Base-by-base conservation (phyloP, 768 basidiomycete species). In the Pleurotus tuoliensis region DNA sequence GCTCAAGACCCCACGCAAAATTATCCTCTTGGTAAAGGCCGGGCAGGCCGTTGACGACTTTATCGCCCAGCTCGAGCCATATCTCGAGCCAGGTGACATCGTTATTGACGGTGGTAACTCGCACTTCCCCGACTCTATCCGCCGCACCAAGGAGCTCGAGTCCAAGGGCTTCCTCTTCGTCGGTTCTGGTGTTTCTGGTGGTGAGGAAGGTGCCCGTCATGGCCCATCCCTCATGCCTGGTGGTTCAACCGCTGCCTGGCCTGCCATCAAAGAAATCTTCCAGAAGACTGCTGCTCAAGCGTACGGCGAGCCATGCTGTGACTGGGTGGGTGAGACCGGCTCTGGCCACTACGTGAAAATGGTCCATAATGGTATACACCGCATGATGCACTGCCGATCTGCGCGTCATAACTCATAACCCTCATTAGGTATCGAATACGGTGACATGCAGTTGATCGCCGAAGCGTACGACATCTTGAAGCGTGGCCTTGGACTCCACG, bases 21-120 rank as follows among this genome's bases (percentile, higher is more conserved):
- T 98, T 71, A 85, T 99, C 70, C 88, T 99, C 59, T 92, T 99
- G 68, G 97, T 99, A 74, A 98, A 98, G 81, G 97, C 97, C 59
- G 97, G 97, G 58, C 71, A 83, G 58, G 96, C 97, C 62, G 97
- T 99, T 58, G 97, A 99, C 76, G 83, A 85, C 68, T 98, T 98
- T 77, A 99, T 99, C 73, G 66, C 75, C 20, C 90, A 93, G 73
- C 88, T 98, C 59, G 82, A 81, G 58, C 94, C 96, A 55, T 76
- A 88, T 71, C 89, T 99, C 63, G 95, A 98, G 71, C 72, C 85
- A 67, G 97, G 97, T 64, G 97, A 99, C 75, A 98, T 99, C 79
- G 83, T 99, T 80, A 98, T 99, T 64, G 97, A 99, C 72, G 97
- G 97, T 66, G 97, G 97, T 67, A 99, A 99, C 78, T 98, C 96